phyloP scores from a whole-genome alignment of 2,329 filamentous ascomycete species.

The Bipolaris victoriae region DNA sequence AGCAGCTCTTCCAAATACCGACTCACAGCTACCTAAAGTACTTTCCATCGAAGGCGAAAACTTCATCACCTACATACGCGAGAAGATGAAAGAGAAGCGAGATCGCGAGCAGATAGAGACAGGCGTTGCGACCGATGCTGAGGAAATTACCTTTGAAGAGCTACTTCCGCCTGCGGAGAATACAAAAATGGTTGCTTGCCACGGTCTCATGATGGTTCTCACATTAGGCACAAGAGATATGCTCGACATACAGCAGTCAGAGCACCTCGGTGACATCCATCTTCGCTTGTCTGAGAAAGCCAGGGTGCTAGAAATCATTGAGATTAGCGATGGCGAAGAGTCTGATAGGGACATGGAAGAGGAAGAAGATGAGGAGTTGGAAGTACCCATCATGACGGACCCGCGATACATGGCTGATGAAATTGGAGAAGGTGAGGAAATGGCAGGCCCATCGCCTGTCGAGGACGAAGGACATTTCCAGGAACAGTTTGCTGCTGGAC shows the following conservation, averaged over 20 bases:
- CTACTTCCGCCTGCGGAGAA: constrained; percentile 67
- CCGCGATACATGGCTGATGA: not conserved
- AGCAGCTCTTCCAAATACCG: constrained; percentile 10
- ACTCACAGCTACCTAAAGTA: constrained; percentile 56
- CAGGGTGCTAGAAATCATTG: constrained; percentile 23
- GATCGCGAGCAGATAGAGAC: constrained; percentile 15
- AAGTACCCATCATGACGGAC: not conserved
- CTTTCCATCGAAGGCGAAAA: constrained; percentile 67
- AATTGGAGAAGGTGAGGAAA: constrained; percentile 6
- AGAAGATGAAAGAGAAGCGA: constrained; percentile 51
- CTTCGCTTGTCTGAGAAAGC: constrained; percentile 34
- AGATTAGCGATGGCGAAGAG: constrained; percentile 17
- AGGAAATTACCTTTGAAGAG: constrained; percentile 68
- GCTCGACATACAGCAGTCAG: constrained; percentile 67
- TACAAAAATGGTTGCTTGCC: constrained; percentile 67
- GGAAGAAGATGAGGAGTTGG: not conserved
- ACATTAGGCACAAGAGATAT: constrained; percentile 62
- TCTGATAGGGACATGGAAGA: not conserved
- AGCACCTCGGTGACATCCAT: constrained; percentile 50
- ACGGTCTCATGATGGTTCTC: constrained; percentile 51
- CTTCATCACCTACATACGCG: constrained; percentile 66
- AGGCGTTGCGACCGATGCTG: constrained; percentile 35
- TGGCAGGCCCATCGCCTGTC: constrained; percentile 1
- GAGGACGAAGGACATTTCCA: constrained; percentile 29
- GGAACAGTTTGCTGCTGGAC: constrained; percentile 33